Evolutionary conservation across 768 basidiomycete species (phyloP).

Genomic region (Auriscalpium microsporum): DNA sequence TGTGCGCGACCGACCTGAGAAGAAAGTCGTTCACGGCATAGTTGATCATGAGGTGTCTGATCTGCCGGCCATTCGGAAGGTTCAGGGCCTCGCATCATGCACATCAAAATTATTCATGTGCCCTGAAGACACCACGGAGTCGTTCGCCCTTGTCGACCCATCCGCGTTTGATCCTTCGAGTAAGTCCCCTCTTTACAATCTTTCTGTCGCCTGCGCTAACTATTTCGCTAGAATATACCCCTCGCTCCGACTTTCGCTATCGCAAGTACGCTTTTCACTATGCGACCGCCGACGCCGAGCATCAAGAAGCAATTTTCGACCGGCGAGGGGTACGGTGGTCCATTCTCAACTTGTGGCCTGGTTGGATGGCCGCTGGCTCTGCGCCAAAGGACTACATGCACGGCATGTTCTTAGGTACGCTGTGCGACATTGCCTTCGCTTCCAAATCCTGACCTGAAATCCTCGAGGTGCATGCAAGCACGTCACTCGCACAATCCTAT

Average conservation of each 20-base stretch:
- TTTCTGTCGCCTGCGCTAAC: background rate
- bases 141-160: background rate
- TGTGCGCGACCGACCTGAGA: background rate
- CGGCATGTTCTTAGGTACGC: background rate
- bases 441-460: background rate
- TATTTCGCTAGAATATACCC: background rate
- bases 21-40: constrained; percentile 1
- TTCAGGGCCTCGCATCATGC: constrained; percentile 4
- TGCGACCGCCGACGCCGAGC: constrained; percentile 1
- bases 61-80: constrained; percentile 17
- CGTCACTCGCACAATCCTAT: background rate
- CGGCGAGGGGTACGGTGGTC: constrained; percentile 8
- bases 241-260: constrained; percentile 6
- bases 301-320: constrained; percentile 12
- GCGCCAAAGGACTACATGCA: constrained; percentile 13
- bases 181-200: background rate
- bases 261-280: constrained; percentile 15
- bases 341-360: constrained; percentile 2
- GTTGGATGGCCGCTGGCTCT: constrained; percentile 9
- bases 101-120: constrained; percentile 7
- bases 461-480: background rate
- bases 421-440: background rate
- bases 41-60: constrained; percentile 12
- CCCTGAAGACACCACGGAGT: constrained; percentile 1
- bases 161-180: background rate